A percentile compares a stretch with the other conserved stretches of the same genome.
Conservation (phyloP, 306 rosid genomes). For the Dicorynia guianensis region DNA sequence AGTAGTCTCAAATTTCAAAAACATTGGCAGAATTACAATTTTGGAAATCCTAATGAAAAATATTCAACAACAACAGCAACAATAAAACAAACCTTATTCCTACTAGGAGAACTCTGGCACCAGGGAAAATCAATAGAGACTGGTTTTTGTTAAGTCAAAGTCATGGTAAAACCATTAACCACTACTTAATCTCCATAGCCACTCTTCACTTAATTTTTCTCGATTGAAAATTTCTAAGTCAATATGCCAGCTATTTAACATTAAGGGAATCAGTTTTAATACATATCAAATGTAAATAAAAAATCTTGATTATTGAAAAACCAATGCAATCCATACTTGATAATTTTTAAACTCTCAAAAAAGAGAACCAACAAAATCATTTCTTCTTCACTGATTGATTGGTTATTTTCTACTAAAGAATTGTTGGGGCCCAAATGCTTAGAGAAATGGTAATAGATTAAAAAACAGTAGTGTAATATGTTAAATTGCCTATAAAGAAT, state of each 20-base stretch:
- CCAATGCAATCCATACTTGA: not conserved
- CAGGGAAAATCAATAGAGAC: too few relatives aligned
- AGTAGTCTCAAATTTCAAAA: not conserved
- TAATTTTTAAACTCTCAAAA: not conserved
- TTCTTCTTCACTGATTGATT: not conserved
- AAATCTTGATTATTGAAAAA: not conserved
- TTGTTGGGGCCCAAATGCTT: too few relatives aligned
- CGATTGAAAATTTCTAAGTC: too few relatives aligned
- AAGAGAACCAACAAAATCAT: not conserved
- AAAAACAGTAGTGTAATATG: not conserved
- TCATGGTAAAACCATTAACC: too few relatives aligned
- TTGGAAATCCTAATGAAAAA: too few relatives aligned
- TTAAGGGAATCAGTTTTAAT: not conserved
- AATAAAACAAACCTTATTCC: not conserved
- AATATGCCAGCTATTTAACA: not conserved
- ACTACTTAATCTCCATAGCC: too few relatives aligned
- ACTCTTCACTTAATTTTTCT: too few relatives aligned
- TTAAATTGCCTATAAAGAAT: too few relatives aligned
- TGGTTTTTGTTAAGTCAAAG: too few relatives aligned
- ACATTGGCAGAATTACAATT: too few relatives aligned
- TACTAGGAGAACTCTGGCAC: too few relatives aligned
- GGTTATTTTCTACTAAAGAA: not conserved
- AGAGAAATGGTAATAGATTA: not conserved
- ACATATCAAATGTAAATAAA: not conserved
- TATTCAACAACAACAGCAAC: too few relatives aligned